These are phyloP conservation scores for Hibiscus syriacus DNA, from an alignment of 345 rosid species.

Conservation along the genomic window DNA sequence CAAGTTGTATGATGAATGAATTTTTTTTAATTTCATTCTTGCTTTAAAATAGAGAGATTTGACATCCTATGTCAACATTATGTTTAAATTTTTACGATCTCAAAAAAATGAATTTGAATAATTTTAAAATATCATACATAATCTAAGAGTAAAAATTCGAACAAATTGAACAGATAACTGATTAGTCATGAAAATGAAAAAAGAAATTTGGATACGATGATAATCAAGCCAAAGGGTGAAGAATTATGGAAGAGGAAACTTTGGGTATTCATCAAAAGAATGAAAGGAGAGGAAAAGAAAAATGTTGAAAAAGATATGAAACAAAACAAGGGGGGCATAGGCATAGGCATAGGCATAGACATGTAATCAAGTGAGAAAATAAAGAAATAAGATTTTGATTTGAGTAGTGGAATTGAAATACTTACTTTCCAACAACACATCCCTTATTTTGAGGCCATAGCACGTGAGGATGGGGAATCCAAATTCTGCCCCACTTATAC, in stretches of 20 bases:
- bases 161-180: no score
- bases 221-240: not conserved
- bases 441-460: conserved; percentile 48
- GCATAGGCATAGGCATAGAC: not conserved
- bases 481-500: conserved; percentile 14
- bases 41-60: no score
- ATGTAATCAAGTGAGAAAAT: not conserved
- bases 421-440: conserved; percentile 21
- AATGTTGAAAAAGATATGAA: not conserved
- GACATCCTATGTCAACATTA: no score
- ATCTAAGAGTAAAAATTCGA: no score
- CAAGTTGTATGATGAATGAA: no score
- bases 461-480: conserved; percentile 42
- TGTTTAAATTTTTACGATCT: no score
- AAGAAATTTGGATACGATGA: not conserved
- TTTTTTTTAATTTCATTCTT: no score
- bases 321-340: not conserved
- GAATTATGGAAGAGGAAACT: conserved; percentile 2
- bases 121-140: no score
- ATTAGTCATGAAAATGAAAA: no score
- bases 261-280: conserved; percentile 30
- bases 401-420: conserved; percentile 9
- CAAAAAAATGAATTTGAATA: no score
- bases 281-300: conserved; percentile 1
- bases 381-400: conserved; percentile 9